Evolutionary conservation across 2,329 filamentous ascomycete species (phyloP).

Genomic region (Cordyceps cicadae): DNA sequence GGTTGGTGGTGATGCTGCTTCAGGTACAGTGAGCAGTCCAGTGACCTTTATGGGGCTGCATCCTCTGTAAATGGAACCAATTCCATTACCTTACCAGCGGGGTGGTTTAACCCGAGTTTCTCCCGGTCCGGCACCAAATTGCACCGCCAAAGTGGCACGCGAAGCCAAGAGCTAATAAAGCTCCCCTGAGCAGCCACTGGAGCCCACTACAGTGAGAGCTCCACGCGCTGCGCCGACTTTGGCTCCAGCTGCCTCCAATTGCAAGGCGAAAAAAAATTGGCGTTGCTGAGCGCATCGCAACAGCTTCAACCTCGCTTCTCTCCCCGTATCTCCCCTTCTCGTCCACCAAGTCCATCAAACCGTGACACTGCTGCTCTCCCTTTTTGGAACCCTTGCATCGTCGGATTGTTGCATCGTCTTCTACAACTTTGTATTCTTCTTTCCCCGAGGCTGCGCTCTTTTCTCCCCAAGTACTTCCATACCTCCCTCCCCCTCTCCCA

Average conservation of each 20-base stretch:
- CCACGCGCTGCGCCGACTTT: not conserved
- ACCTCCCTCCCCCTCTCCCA: conserved; percentile 8
- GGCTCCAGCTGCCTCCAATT: not conserved
- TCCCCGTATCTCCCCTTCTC: not conserved
- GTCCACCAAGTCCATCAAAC: not conserved
- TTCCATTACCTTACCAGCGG: not conserved
- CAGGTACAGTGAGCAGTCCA: not conserved
- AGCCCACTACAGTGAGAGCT: not conserved
- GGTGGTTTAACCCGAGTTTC: conserved; percentile 16
- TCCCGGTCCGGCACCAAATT: conserved; percentile 11
- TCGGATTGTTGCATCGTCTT: not conserved
- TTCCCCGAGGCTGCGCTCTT: not conserved
- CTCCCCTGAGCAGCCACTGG: conserved; percentile 7
- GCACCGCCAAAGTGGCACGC: not conserved
- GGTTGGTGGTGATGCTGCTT: not conserved
- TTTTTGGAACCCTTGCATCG: conserved; percentile 5
- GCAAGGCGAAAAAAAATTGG: conserved; percentile 10
- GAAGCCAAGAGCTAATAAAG: not conserved
- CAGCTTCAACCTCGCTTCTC: conserved; percentile 4
- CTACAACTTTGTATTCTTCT: not conserved
- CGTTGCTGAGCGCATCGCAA: conserved; percentile 9
- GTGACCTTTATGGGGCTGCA: not conserved
- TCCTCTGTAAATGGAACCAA: not conserved
- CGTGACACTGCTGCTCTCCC: not conserved
- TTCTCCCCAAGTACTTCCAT: not conserved